Base-by-base conservation (phyloP, 176 grass and related monocot genomes). In the Cenchrus americanus region DNA sequence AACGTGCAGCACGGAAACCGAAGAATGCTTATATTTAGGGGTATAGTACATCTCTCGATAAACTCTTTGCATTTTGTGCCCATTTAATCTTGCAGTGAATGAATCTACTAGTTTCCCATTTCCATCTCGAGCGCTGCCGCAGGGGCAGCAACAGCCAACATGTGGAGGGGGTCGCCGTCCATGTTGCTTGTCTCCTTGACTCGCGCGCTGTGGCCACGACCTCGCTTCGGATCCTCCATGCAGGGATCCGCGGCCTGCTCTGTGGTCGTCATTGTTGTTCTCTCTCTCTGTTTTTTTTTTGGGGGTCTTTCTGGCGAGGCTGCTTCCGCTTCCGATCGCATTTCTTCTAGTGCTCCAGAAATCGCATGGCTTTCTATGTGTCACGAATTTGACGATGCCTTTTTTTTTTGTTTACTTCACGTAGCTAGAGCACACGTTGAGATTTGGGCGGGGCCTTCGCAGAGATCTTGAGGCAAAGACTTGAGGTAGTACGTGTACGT, bases 121-220 rank as follows among this genome's bases (percentile, higher is more conserved):
- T 69, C n/a, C 49, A 3, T 9, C 51, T 62, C 52, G 44, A 42
- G 18, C 10, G 19, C 41, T 46, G 19, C 19, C 43, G 43, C 43
- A 7, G 44, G 64, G 58, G 11, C 47, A 66, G 21, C 44, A 85
- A 54, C 87, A 81, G 64, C 70, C 44, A 85, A 57, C 83, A 77
- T 24, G 40, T 89, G 83, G 87, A 70, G 55, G 55, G 55, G 82
- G 88, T 65, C 78, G 46, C 64, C 71, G 37, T 86, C 77, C 78
- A 89, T 76, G 82, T 81, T 89, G 71, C 54, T 49, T 86, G 88
- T 82, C 55, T 66, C 78, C 83, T 86, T 86, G 78, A 78, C 88
- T 43, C 23, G 0, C 14, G 32, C 19, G 40, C 24, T 59, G 76
- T 80, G 69, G 42, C 62, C 77, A 70, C 5, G 43, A 14, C 46